Evolutionary conservation across 2,329 filamentous ascomycete species (phyloP), one percentile per base, ranked within the genome.

Genomic region (Phyllosticta citrichinensis): DNA sequence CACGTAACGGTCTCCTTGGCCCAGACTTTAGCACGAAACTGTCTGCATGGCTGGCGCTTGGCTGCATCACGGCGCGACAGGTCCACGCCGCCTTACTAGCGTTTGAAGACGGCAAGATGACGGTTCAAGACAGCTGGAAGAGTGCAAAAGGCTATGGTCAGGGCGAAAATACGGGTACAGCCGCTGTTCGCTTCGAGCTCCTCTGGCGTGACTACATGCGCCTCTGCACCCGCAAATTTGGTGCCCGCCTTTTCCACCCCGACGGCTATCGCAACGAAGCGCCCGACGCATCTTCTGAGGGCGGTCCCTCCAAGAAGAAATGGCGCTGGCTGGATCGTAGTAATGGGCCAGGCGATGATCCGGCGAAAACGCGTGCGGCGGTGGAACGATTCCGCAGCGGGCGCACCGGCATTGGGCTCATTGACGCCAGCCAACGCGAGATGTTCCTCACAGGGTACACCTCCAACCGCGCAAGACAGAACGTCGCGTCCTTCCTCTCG

Each of bases 171-270:
- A 82, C 83, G 30, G 88, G 89, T 0, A 91, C 87, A 0, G 81
- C 81, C 35, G 82, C 79, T 0, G 80, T 93, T 1, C 82, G 89
- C 0, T 86, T 89, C 61, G 88, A 93, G 68, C 76, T 94, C 0
- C 72, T 93, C 0, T 91, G 87, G 88, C 78, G 89, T 51, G 89
- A 93, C 67, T 93, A 92, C 68, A 91, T 93, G 86, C 80, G 87
- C 0, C 80, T 93, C 0, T 90, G 87, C 68, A 86, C 84, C 5
- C 80, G 81, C 33, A 92, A 92, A 67, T 91, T 88, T 64, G 81
- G 83, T 0, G 68, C 72, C 17, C 82, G 81, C 22, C 79, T 93
- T 3, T 93, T 90, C 69, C 74, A 76, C 12, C 72, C 86, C 1
- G 77, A 80, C 4, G 89, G 89, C 0, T 89, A 90, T 65, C 80